phyloP scores from a whole-genome alignment of 345 rosid genomes.

The Gossypium thurberi region DNA sequence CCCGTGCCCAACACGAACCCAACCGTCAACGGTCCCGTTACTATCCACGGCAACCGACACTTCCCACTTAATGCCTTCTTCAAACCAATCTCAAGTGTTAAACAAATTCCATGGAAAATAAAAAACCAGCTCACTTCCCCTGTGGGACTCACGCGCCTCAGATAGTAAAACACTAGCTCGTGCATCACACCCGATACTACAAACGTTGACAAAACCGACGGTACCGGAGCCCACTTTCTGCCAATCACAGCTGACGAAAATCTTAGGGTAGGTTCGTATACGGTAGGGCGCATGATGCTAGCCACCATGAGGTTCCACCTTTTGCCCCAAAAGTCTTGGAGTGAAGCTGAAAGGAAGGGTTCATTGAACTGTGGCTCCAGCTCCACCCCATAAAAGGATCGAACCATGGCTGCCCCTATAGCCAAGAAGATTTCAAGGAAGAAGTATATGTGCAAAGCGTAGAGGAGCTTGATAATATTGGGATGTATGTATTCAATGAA shows the following conservation, averaged over 20 bases:
- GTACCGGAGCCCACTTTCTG: constrained; percentile 31
- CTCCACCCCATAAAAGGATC: constrained; percentile 22
- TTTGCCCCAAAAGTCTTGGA: constrained; percentile 74
- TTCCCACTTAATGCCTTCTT: constrained; percentile 25
- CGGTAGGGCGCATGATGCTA: constrained; percentile 47
- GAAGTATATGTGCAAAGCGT: constrained; percentile 36
- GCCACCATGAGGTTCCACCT: constrained; percentile 68
- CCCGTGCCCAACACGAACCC: constrained; percentile 34
- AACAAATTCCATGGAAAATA: constrained; percentile 43
- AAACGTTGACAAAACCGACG: constrained; percentile 36
- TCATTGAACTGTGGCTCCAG: constrained; percentile 52
- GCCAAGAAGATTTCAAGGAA: constrained; percentile 38
- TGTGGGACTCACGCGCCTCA: constrained; percentile 39
- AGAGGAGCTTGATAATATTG: constrained; percentile 24
- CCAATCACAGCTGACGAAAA: constrained; percentile 19
- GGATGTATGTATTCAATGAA: constrained; percentile 30
- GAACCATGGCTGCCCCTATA: constrained; percentile 29
- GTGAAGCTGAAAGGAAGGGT: constrained; percentile 55
- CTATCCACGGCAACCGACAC: constrained; percentile 20
- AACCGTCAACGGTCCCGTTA: constrained; percentile 29
- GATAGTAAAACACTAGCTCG: constrained; percentile 53
- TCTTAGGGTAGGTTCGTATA: constrained; percentile 37
- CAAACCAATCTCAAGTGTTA: constrained; percentile 25
- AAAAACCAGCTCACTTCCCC: constrained; percentile 53
- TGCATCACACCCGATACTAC: constrained; percentile 54